These are phyloP conservation scores for Rhizoclosmatium globosum DNA, from an alignment of 192 early-diverging fungal species.

Conservation along the genomic window DNA sequence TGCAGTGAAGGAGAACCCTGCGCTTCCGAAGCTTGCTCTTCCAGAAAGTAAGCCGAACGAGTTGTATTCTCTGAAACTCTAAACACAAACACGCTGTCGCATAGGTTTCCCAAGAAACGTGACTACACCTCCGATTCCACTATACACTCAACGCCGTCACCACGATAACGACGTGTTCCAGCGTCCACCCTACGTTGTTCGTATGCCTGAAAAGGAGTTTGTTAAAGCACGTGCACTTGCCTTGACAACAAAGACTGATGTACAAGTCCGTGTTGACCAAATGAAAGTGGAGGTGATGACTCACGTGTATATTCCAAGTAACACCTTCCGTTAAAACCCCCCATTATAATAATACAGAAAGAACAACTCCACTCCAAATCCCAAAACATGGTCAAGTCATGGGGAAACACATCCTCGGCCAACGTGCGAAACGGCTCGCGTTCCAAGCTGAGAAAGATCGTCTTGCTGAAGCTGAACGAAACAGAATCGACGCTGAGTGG, in stretches of 20 bases:
- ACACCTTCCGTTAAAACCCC: not conserved
- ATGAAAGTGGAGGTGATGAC: slow-evolving; percentile 35
- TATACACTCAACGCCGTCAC: not conserved
- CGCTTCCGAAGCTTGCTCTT: slow-evolving; percentile 18
- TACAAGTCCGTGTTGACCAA: not conserved
- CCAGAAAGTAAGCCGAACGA: not conserved
- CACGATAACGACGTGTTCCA: not conserved
- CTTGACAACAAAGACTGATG: slow-evolving; percentile 5
- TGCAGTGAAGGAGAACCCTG: not conserved
- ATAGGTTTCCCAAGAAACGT: slow-evolving; percentile 23
- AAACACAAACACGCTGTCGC: not conserved
- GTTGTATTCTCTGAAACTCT: not conserved
- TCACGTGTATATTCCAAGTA: not conserved
- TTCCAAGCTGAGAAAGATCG: slow-evolving; percentile 43
- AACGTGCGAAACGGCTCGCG: slow-evolving; percentile 53
- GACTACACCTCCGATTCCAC: slow-evolving; percentile 19
- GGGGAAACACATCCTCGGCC: slow-evolving; percentile 61
- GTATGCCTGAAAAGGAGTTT: slow-evolving; percentile 9
- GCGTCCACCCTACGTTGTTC: not conserved
- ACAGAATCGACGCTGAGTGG: slow-evolving; percentile 56
- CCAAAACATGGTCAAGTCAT: slow-evolving; percentile 41
- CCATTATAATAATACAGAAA: slow-evolving; percentile 36
- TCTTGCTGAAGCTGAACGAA: slow-evolving; percentile 39
- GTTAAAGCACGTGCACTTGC: slow-evolving; percentile 13
- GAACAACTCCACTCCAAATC: slow-evolving; percentile 51